A percentile compares a stretch with the other conserved stretches of the same genome.
phyloP scores from a whole-genome alignment of 1,284 basidiomycete genomes.

The Ganoderma boninense region DNA sequence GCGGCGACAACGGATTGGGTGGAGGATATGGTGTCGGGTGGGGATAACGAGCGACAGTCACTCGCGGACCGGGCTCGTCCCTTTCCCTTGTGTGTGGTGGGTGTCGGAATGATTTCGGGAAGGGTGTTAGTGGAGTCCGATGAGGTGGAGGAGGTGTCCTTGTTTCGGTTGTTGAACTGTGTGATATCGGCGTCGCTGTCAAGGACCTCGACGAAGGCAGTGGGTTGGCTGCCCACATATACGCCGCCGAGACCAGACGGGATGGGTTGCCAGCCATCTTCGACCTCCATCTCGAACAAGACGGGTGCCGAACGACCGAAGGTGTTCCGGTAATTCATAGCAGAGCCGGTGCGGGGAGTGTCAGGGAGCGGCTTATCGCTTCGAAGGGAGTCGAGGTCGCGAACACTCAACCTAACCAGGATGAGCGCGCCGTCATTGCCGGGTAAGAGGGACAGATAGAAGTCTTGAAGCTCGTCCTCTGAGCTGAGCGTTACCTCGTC shows the following conservation, averaged over 20 bases:
- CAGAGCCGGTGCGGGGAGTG: conserved; percentile 42
- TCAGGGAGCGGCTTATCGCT: conserved; percentile 46
- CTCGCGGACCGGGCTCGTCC: conserved; percentile 45
- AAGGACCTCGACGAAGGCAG: conserved; percentile 72
- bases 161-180: conserved; percentile 30
- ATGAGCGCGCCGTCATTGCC: conserved; percentile 25
- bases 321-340: conserved; percentile 56
- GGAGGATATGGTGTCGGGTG: conserved; percentile 58
- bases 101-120: conserved; percentile 36
- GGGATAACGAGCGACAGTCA: conserved; percentile 36
- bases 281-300: conserved; percentile 65
- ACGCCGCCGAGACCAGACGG: conserved; percentile 40
- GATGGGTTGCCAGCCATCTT: conserved; percentile 72
- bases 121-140: conserved; percentile 26
- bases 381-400: conserved; percentile 60
- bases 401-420: conserved; percentile 66
- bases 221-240: conserved; percentile 48
- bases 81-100: conserved; percentile 61
- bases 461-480: conserved; percentile 72
- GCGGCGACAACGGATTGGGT: conserved; percentile 60
- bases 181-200: conserved; percentile 53
- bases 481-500: conserved; percentile 79
- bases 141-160: conserved; percentile 26
- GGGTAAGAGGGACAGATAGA: conserved; percentile 48
- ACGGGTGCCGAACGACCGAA: conserved; percentile 48